Conservation (phyloP, 2,329 filamentous ascomycete genomes). For the Lachnellula cervina region DNA sequence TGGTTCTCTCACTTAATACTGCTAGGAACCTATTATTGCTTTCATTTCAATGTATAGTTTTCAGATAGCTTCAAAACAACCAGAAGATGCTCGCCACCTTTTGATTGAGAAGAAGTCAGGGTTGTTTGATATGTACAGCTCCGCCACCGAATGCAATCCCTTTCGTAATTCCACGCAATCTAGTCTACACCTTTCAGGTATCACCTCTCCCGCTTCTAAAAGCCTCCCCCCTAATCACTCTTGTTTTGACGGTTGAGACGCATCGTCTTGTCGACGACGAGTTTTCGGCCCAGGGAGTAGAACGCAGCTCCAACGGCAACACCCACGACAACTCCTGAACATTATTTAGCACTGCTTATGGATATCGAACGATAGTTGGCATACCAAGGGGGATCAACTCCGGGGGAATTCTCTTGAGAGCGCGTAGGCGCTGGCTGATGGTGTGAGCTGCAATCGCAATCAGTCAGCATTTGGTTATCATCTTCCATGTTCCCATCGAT, state of each 20-base stretch:
- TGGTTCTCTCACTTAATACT: no score
- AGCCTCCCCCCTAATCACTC: conserved; percentile 27
- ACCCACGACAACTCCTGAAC: conserved; percentile 70
- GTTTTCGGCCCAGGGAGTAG: conserved; percentile 80
- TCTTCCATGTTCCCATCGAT: background rate
- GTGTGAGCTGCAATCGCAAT: conserved; percentile 68
- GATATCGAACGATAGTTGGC: conserved; percentile 29
- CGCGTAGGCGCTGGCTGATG: conserved; percentile 89
- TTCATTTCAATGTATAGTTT: no score
- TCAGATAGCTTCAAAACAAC: no score
- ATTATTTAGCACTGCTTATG: conserved; percentile 24
- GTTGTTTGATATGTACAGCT: conserved; percentile 22
- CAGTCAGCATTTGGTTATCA: conserved; percentile 16
- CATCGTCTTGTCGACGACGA: conserved; percentile 85
- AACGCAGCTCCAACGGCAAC: conserved; percentile 75
- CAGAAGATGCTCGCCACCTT: conserved; percentile 1
- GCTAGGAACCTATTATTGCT: no score
- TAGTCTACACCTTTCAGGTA: background rate
- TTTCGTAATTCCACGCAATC: background rate
- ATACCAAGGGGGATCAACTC: conserved; percentile 94
- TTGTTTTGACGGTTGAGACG: conserved; percentile 68
- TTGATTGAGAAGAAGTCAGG: conserved; percentile 21
- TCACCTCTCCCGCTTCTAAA: conserved; percentile 8
- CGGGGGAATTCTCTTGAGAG: conserved; percentile 82
- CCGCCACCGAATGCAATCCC: conserved; percentile 1